phyloP scores from a whole-genome alignment of 495 filamentous ascomycete genomes.

The Talaromyces thailandensis region DNA sequence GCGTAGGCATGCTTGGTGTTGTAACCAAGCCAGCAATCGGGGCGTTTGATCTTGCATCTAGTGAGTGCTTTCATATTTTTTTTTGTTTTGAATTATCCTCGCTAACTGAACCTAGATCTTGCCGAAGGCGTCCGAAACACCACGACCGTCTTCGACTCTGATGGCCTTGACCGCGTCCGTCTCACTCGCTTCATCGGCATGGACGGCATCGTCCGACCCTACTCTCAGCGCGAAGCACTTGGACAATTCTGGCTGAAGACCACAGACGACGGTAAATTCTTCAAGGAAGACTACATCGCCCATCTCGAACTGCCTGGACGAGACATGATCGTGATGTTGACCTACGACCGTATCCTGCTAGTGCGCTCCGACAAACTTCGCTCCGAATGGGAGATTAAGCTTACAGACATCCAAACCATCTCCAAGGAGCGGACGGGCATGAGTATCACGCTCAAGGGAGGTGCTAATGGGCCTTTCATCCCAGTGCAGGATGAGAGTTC shows the following conservation, averaged over 20 bases:
- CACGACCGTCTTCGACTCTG: constrained; percentile 92
- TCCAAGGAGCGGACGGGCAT: constrained; percentile 93
- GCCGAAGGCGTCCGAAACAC: constrained; percentile 97
- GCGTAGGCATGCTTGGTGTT: constrained; percentile 85
- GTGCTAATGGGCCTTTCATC: constrained; percentile 89
- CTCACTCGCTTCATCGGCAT: constrained; percentile 83
- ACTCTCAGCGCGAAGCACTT: constrained; percentile 89
- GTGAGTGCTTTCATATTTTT: constrained; percentile 17
- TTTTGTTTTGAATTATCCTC: neutral
- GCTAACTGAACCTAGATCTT: constrained; percentile 46
- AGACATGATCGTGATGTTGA: constrained; percentile 92
- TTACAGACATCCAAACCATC: constrained; percentile 95
- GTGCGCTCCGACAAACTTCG: constrained; percentile 74
- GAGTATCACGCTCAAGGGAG: constrained; percentile 77
- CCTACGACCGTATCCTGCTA: constrained; percentile 85
- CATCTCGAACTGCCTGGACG: constrained; percentile 84
- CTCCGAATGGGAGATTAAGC: constrained; percentile 89
- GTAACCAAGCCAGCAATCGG: constrained; percentile 96
- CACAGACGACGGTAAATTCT: constrained; percentile 91
- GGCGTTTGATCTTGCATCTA: constrained; percentile 92
- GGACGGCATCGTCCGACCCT: constrained; percentile 91
- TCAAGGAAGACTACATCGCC: constrained; percentile 94
- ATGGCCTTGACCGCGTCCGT: constrained; percentile 88
- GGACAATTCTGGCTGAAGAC: constrained; percentile 99
- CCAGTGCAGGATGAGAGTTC: constrained; percentile 83